These are phyloP conservation scores for Corchorus capsularis DNA, from an alignment of 345 rosid species.

Conservation along the genomic window DNA sequence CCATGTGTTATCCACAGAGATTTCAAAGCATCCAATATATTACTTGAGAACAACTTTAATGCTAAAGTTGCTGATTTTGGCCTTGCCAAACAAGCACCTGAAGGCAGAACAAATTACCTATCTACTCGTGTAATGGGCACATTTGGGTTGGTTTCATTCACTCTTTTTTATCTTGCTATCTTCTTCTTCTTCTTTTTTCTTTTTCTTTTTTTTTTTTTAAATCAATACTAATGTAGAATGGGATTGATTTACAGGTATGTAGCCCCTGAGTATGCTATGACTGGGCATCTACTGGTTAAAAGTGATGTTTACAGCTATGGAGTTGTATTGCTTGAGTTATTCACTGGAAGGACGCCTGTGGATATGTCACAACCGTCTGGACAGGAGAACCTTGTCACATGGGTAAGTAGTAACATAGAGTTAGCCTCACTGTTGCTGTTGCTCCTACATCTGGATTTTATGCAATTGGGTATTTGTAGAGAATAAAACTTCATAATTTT, in stretches of 20 bases:
- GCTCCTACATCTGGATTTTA: neutral
- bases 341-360: slow-evolving; percentile 94
- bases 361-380: slow-evolving; percentile 99
- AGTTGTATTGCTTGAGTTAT: slow-evolving; percentile 91
- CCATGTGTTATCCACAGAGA: slow-evolving; percentile 98
- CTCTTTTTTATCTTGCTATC: slow-evolving; percentile 3
- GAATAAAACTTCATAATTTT: neutral
- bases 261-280: slow-evolving; percentile 99
- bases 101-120: slow-evolving; percentile 91
- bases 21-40: slow-evolving; percentile 96
- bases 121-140: slow-evolving; percentile 99
- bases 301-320: slow-evolving; percentile 99
- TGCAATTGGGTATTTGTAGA: neutral
- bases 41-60: slow-evolving; percentile 89
- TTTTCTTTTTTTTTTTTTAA: neutral
- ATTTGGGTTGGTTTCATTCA: slow-evolving; percentile 71
- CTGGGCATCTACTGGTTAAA: slow-evolving; percentile 95
- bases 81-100: slow-evolving; percentile 98
- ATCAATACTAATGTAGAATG: slow-evolving; percentile 6
- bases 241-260: slow-evolving; percentile 66
- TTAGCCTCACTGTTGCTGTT: slow-evolving; percentile 11
- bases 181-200: too few species aligned
- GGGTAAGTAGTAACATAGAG: slow-evolving; percentile 57
- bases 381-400: slow-evolving; percentile 96
- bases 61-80: slow-evolving; percentile 99